These are phyloP conservation scores for Tetrapisispora arboricola DNA, from an alignment of 805 yeast genomes.

Conservation along the genomic window DNA sequence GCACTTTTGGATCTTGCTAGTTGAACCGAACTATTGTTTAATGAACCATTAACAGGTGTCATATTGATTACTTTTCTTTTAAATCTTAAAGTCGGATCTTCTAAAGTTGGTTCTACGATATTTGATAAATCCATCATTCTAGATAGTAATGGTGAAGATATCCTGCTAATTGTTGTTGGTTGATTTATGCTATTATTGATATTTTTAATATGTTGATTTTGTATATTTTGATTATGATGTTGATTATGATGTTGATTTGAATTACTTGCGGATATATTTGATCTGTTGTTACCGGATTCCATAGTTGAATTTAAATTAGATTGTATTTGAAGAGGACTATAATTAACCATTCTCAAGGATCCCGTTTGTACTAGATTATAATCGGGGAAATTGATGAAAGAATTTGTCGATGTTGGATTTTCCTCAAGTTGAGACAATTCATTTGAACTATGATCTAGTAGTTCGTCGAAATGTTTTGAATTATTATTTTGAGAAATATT, in stretches of 20 bases:
- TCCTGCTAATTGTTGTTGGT: conserved; percentile 20
- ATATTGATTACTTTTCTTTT: conserved; percentile 11
- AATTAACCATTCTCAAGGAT: conserved; percentile 8
- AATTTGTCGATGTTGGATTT: conserved; percentile 9
- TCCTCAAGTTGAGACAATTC: conserved; percentile 21
- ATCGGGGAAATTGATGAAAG: conserved; percentile 8
- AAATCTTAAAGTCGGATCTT: conserved; percentile 26
- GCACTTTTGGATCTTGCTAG: not conserved
- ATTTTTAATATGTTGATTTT: conserved; percentile 1
- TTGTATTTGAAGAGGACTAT: conserved; percentile 9
- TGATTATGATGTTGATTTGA: not conserved
- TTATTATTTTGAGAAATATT: conserved; percentile 1
- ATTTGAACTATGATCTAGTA: conserved; percentile 21
- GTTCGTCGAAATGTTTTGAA: conserved; percentile 19
- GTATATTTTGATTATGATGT: not conserved
- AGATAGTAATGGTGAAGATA: conserved; percentile 27
- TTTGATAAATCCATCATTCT: conserved; percentile 30
- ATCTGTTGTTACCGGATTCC: not conserved
- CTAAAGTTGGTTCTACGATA: conserved; percentile 30
- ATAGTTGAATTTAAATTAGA: not conserved
- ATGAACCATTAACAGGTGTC: not conserved
- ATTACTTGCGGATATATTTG: conserved; percentile 6
- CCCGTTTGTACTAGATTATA: conserved; percentile 5
- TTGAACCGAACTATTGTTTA: not conserved
- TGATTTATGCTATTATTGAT: conserved; percentile 1